Percentiles rank a stretch among this genome's conserved stretches.
Evolutionary conservation across 768 basidiomycete genomes (phyloP).

Genomic region (Tephrocybe rancida): DNA sequence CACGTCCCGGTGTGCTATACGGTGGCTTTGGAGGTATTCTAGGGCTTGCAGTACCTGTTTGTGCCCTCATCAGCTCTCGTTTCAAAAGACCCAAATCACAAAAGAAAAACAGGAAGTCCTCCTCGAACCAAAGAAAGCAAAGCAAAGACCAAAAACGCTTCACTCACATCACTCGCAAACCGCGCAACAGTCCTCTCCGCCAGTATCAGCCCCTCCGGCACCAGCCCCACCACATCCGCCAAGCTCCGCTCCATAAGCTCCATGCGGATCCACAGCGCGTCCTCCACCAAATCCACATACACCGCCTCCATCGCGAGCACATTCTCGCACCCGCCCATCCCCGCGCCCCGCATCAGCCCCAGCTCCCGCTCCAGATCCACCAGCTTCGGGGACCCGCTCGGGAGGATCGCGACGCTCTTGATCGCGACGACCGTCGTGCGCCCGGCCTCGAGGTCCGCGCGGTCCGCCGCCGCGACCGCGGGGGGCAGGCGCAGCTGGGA

Average conservation of each 20-base stretch:
- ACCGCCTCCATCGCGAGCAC: conserved; percentile 68
- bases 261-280: conserved; percentile 85
- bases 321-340: conserved; percentile 51
- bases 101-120: conserved; percentile 4
- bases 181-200: conserved; percentile 72
- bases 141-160: no score
- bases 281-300: conserved; percentile 67
- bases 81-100: background rate
- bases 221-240: conserved; percentile 75
- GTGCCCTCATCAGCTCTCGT: no score
- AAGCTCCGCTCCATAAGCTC: conserved; percentile 89
- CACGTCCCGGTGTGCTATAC: conserved; percentile 82
- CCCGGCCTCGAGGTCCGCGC: conserved; percentile 33
- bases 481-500: conserved; percentile 41
- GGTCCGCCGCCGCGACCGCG: conserved; percentile 38
- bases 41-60: conserved; percentile 65
- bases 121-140: conserved; percentile 12
- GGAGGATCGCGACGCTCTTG: conserved; percentile 68
- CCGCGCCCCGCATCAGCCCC: conserved; percentile 53
- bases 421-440: conserved; percentile 64
- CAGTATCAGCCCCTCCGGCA: conserved; percentile 60
- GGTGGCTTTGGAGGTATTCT: conserved; percentile 61
- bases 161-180: conserved; percentile 76
- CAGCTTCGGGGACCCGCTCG: conserved; percentile 63
- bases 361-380: conserved; percentile 65